Base-by-base conservation (phyloP, 345 rosid genomes). In the Populus euphratica region DNA sequence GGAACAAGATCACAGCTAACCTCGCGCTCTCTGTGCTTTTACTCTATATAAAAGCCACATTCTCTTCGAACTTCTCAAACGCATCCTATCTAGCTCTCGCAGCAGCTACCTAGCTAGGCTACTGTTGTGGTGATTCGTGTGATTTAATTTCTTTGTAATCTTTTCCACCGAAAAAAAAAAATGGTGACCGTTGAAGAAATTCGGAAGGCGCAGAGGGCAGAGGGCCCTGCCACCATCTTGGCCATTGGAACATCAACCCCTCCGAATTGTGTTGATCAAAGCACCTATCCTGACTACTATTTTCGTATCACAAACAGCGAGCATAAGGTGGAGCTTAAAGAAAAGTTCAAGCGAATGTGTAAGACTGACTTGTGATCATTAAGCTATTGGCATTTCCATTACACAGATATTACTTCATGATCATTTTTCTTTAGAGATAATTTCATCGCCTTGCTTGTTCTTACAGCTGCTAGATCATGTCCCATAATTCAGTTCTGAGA, bases 261-360 rank as follows among this genome's bases (percentile, higher is more conserved):
- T 1, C 38, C 83, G 0, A 83, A 90, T 31, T 86, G 86, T 69
- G 59, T 84, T 20, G 84, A 80, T 6, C 93, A 90, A 23, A 80
- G 77, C 74, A 65, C 82, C 0, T 90, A 84, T 21, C 87, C 93
- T 0, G 93, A 90, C 41, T 90, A 73, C 18, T 87, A 86, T 49
- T 90, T 90, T 44, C 86, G 90, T 5, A 33, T 88, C 80, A 90
- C 91, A 16, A 90, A 88, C 3, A 88, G 83, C 50, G 88, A 87
- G 43, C 91, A 90, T 73, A 82, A 68, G 79, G 79, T 86, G 0
- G 85, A 87, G 23, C 88, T 90, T n/a, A 90, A 90, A 72, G 78
- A 86, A 36, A 90, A 90, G 73, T 90, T 90, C 83, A 41, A 83
- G 76, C 88, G 91, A 82, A 88, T 90, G 84, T 90, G 93, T 90